Percentiles rank a stretch among this genome's conserved stretches.
Conservation (phyloP, 202 grass and related monocot genomes). For the Zoysia matrella region DNA sequence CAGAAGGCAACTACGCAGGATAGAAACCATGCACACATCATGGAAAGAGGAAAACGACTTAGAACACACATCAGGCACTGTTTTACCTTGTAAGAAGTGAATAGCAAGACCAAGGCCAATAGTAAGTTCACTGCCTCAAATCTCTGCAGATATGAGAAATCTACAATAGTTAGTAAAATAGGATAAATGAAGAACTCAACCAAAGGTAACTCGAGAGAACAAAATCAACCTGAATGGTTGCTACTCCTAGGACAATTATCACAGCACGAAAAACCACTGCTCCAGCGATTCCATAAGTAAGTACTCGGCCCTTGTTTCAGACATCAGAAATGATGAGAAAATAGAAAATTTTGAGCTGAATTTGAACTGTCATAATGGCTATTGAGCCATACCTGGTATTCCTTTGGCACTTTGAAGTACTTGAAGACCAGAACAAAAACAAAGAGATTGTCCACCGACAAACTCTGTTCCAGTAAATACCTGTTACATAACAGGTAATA, state of each 20-base stretch:
- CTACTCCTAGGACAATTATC: slow-evolving; percentile 84
- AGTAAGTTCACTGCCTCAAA: slow-evolving; percentile 96
- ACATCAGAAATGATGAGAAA: slow-evolving; percentile 38
- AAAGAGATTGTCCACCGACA: slow-evolving; percentile 99
- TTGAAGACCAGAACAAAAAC: slow-evolving; percentile 95
- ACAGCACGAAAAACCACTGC: slow-evolving; percentile 81
- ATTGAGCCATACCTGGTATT: slow-evolving; percentile 70
- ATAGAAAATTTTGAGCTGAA: slow-evolving; percentile 25
- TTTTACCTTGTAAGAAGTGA: slow-evolving; percentile 91
- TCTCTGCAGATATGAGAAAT: slow-evolving; percentile 62
- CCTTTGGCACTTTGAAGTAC: slow-evolving; percentile 90
- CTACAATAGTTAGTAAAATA: slow-evolving; percentile 31
- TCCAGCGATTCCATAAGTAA: slow-evolving; percentile 98
- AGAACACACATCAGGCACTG: not conserved
- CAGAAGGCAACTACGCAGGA: no score
- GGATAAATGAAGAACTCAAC: slow-evolving; percentile 20
- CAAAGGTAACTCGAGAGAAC: slow-evolving; percentile 23
- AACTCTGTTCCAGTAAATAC: slow-evolving; percentile 94
- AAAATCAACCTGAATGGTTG: slow-evolving; percentile 76
- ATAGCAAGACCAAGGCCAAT: slow-evolving; percentile 86
- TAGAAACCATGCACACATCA: not conserved
- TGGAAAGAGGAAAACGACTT: not conserved
- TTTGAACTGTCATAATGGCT: slow-evolving; percentile 23
- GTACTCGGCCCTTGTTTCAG: slow-evolving; percentile 72
- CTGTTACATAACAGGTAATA: slow-evolving; percentile 33